Percentiles rank a stretch among this genome's conserved stretches.
These are phyloP conservation scores for Zychaea mexicana DNA, from an alignment of 371 early-diverging fungal genomes.

Conservation along the genomic window DNA sequence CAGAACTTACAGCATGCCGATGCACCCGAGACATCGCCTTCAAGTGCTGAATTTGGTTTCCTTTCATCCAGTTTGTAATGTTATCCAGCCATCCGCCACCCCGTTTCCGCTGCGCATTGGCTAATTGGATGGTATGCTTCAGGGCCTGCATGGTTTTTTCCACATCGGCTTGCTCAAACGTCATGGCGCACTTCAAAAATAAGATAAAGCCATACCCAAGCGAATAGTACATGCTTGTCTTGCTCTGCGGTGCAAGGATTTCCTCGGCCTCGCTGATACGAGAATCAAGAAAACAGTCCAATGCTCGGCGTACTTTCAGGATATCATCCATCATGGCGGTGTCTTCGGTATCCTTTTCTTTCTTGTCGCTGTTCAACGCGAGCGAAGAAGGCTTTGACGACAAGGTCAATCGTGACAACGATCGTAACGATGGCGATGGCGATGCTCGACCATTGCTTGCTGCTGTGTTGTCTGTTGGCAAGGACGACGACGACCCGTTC, in stretches of 20 bases:
- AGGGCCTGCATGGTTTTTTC: constrained; percentile 60
- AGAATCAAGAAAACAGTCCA: constrained; percentile 70
- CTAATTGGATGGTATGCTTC: constrained; percentile 57
- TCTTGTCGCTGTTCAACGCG: not conserved
- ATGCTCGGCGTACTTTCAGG: constrained; percentile 49
- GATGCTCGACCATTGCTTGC: not conserved
- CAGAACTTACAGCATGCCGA: constrained; percentile 62
- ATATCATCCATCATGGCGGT: constrained; percentile 19
- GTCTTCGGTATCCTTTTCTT: not conserved
- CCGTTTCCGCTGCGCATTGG: constrained; percentile 52
- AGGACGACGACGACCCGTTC: not conserved
- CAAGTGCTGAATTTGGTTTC: constrained; percentile 45
- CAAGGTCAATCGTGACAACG: constrained; percentile 15
- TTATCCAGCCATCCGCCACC: constrained; percentile 37
- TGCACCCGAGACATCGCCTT: constrained; percentile 63
- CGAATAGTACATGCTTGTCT: constrained; percentile 63
- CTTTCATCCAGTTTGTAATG: constrained; percentile 41
- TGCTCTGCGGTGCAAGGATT: constrained; percentile 44
- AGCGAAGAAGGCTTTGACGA: constrained; percentile 6
- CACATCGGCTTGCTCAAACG: constrained; percentile 71
- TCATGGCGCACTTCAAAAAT: constrained; percentile 70
- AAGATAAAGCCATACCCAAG: constrained; percentile 70
- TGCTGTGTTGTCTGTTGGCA: not conserved
- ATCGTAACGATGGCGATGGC: constrained; percentile 19
- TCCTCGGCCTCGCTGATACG: constrained; percentile 65